These are phyloP conservation scores for Aspergillus nidulans DNA, from an alignment of 495 filamentous ascomycete genomes.

Conservation along the genomic window DNA sequence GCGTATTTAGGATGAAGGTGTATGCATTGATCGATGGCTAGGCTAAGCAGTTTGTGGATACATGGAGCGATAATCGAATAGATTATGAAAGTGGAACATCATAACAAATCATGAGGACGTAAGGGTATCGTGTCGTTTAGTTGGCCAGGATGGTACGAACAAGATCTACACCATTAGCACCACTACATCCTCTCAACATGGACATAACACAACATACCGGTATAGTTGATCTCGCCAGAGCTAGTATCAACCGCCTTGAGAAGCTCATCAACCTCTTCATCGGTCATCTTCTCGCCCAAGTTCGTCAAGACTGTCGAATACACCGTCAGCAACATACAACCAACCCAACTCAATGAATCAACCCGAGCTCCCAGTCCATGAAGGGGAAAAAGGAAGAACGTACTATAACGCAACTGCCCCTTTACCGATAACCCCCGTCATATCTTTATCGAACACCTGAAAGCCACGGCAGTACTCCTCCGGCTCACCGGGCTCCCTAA, in stretches of 20 bases:
- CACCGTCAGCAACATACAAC: not conserved
- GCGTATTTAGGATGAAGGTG: not conserved
- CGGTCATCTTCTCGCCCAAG: slow-evolving; percentile 96
- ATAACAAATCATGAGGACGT: slow-evolving; percentile 15
- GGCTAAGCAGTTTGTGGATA: not conserved
- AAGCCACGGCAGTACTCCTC: slow-evolving; percentile 98
- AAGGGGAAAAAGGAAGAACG: too few species aligned
- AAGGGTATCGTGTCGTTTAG: slow-evolving; percentile 45
- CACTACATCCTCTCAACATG: too few species aligned
- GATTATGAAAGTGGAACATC: slow-evolving; percentile 4
- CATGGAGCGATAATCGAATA: slow-evolving; percentile 2
- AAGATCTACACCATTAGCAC: slow-evolving; percentile 54
- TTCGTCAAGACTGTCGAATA: slow-evolving; percentile 72
- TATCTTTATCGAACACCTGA: slow-evolving; percentile 98
- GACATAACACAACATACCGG: slow-evolving; percentile 51
- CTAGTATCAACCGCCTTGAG: slow-evolving; percentile 94
- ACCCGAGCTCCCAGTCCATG: too few species aligned
- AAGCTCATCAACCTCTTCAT: slow-evolving; percentile 97
- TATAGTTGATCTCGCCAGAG: slow-evolving; percentile 95
- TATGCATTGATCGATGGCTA: not conserved
- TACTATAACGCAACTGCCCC: slow-evolving; percentile 89
- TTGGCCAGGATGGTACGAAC: slow-evolving; percentile 94
- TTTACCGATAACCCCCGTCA: slow-evolving; percentile 97
- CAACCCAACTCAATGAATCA: not conserved
- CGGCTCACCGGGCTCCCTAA: slow-evolving; percentile 94